Percentiles rank a stretch among this genome's conserved stretches.
These are phyloP conservation scores for Jacaranda copaia DNA, from an alignment of 257 asterid species.

Conservation along the genomic window DNA sequence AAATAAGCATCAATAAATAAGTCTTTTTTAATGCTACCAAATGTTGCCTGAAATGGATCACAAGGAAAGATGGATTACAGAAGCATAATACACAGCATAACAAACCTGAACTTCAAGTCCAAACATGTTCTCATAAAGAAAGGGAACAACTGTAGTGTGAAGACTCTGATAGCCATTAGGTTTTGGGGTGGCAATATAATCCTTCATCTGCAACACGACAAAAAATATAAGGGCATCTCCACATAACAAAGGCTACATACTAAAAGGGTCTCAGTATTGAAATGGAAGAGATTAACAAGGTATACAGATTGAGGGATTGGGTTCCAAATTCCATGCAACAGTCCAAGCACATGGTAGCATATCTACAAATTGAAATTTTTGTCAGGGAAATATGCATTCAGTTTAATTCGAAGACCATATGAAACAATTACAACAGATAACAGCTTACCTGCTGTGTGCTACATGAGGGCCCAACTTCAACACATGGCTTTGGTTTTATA, in stretches of 20 bases:
- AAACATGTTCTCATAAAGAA: slow-evolving; percentile 93
- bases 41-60: too few species aligned
- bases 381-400: slow-evolving; percentile 27
- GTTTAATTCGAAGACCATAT: slow-evolving; percentile 13
- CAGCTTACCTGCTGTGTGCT: slow-evolving; percentile 78
- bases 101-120: slow-evolving; percentile 93
- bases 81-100: slow-evolving; percentile 25
- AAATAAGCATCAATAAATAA: neutral
- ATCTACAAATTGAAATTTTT: slow-evolving; percentile 53
- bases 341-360: slow-evolving; percentile 96
- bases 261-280: neutral
- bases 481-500: slow-evolving; percentile 82
- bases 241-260: slow-evolving; percentile 9
- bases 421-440: neutral
- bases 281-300: slow-evolving; percentile 31
- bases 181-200: slow-evolving; percentile 87
- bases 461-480: slow-evolving; percentile 90
- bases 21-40: neutral
- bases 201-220: slow-evolving; percentile 74
- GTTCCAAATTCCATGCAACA: slow-evolving; percentile 92
- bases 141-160: slow-evolving; percentile 93
- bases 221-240: slow-evolving; percentile 30
- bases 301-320: slow-evolving; percentile 94
- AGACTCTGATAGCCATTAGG: slow-evolving; percentile 97
- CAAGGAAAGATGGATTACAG: neutral